Conservation (phyloP, 2,329 filamentous ascomycete species). For the Gnomoniopsis smithogilvyi region DNA sequence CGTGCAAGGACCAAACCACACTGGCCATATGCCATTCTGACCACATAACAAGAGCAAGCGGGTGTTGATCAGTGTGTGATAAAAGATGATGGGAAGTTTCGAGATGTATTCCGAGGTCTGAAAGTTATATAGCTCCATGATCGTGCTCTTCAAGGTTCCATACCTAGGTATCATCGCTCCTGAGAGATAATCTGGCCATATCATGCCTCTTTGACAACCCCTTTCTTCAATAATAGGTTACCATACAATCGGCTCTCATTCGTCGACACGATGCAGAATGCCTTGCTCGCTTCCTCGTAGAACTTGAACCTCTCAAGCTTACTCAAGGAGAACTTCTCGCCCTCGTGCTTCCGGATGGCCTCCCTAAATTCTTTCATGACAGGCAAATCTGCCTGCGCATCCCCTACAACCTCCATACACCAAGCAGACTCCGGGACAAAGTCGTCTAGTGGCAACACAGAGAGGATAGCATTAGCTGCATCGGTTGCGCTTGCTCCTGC, state of each 20-base stretch:
- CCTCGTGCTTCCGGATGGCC: conserved; percentile 1
- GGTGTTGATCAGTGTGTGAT: too few species aligned
- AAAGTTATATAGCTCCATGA: too few species aligned
- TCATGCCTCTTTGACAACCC: not conserved
- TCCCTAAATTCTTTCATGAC: conserved; percentile 6
- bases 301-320: conserved; percentile 7
- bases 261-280: conserved; percentile 3
- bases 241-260: conserved; percentile 1
- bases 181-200: not conserved
- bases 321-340: not conserved
- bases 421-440: conserved; percentile 6
- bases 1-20: too few species aligned
- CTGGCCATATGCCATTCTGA: too few species aligned
- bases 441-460: conserved; percentile 5
- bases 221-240: conserved; percentile 5
- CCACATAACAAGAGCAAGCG: too few species aligned
- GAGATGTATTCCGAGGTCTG: too few species aligned
- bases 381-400: not conserved
- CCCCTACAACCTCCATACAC: conserved; percentile 10
- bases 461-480: conserved; percentile 10
- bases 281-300: not conserved
- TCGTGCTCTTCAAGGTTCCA: too few species aligned
- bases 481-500: conserved; percentile 5
- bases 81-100: too few species aligned
- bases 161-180: too few species aligned